Conservation (phyloP, 73 alveolate genomes). For the Tetrahymena malaccensis region DNA sequence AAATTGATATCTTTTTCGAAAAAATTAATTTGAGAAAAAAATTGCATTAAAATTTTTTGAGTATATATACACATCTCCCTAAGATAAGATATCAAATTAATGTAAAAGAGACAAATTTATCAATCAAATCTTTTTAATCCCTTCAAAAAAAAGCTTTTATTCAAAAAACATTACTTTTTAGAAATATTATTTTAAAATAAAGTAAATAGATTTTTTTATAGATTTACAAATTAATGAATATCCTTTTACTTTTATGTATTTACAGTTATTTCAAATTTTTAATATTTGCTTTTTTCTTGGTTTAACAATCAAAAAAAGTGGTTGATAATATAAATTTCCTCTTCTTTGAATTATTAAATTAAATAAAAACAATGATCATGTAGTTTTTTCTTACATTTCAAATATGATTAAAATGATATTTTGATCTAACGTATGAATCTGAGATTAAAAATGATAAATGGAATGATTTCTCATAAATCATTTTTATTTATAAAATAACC, state of each 20-base stretch:
- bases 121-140: too few relatives aligned
- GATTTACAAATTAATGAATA: too few relatives aligned
- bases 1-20: neutral
- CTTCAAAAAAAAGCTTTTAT: too few relatives aligned
- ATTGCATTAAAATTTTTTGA: neutral
- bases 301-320: neutral
- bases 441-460: neutral
- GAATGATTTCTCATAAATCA: neutral
- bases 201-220: too few relatives aligned
- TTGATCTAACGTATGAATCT: neutral
- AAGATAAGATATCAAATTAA: neutral
- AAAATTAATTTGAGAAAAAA: neutral
- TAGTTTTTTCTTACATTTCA: neutral
- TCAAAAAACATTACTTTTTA: too few relatives aligned
- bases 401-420: too few relatives aligned
- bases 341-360: neutral
- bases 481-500: too few relatives aligned
- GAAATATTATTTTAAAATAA: too few relatives aligned
- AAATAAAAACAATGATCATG: too few relatives aligned
- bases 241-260: too few relatives aligned
- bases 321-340: neutral
- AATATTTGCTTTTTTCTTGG: too few relatives aligned
- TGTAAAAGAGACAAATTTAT: neutral
- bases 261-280: neutral
- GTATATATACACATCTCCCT: neutral